Evolutionary conservation across 495 filamentous ascomycete genomes (phyloP).

Genomic region (Entonaema liquescens): DNA sequence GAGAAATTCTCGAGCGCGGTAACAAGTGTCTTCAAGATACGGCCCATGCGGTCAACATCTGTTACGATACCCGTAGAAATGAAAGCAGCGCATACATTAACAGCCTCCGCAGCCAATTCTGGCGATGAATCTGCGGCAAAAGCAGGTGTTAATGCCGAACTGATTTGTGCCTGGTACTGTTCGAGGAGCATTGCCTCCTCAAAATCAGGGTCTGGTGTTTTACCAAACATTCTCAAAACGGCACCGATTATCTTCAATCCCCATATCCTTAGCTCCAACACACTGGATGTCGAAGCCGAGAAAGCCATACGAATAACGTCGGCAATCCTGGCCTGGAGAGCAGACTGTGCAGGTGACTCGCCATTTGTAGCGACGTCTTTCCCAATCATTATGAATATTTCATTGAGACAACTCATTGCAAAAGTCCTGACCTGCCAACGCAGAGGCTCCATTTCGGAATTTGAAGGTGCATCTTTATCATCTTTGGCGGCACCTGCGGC

Average conservation of each 20-base stretch:
- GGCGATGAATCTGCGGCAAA: conserved; percentile 96
- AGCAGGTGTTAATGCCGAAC: conserved; percentile 93
- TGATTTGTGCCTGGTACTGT: conserved; percentile 98
- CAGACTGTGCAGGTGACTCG: conserved; percentile 73
- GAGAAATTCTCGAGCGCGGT: conserved; percentile 93
- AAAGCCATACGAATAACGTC: conserved; percentile 98
- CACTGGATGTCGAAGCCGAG: conserved; percentile 92
- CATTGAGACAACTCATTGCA: conserved; percentile 89
- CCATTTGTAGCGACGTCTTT: conserved; percentile 76
- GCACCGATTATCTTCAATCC: conserved; percentile 93
- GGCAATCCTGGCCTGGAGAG: conserved; percentile 83
- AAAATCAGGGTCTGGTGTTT: conserved; percentile 94
- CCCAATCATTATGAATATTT: conserved; percentile 76
- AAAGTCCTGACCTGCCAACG: conserved; percentile 97
- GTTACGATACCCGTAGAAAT: conserved; percentile 97
- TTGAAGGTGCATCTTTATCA: conserved; percentile 66
- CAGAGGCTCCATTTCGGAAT: conserved; percentile 82
- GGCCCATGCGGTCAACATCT: conserved; percentile 96
- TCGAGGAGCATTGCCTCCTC: conserved; percentile 93
- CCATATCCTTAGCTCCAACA: conserved; percentile 86
- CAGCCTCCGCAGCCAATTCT: conserved; percentile 91
- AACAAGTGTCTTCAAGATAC: conserved; percentile 92
- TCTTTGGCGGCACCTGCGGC: conserved; percentile 70
- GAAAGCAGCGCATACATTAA: conserved; percentile 97
- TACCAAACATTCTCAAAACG: conserved; percentile 94